Conservation (phyloP, 2,329 filamentous ascomycete species). For the Cercospora nicotianae region DNA sequence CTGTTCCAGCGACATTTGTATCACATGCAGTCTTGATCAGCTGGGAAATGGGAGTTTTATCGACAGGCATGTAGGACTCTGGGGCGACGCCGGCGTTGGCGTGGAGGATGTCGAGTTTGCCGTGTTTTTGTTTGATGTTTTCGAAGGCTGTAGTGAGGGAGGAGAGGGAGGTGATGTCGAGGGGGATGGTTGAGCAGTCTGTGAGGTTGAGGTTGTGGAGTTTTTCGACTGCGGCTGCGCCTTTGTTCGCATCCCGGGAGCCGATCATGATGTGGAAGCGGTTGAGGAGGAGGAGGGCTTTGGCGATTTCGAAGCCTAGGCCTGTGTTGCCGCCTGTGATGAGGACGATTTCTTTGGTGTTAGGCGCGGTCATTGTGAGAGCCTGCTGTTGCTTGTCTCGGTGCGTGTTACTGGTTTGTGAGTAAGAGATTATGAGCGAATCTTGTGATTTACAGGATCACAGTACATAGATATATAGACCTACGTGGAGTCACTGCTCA, state of each 20-base stretch:
- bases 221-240: conserved; percentile 48
- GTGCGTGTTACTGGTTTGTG: too few relatives aligned
- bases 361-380: conserved; percentile 3
- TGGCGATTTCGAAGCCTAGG: conserved; percentile 60
- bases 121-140: conserved; percentile 45
- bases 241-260: conserved; percentile 54
- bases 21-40: conserved; percentile 24
- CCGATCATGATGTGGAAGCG: conserved; percentile 59
- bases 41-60: background rate
- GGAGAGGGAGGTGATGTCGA: conserved; percentile 58
- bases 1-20: conserved; percentile 32
- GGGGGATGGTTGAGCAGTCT: conserved; percentile 47
- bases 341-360: conserved; percentile 47
- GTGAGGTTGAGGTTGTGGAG: conserved; percentile 26
- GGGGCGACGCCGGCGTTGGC: conserved; percentile 55
- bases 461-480: background rate
- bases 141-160: conserved; percentile 53
- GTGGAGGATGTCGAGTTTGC: conserved; percentile 54
- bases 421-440: too few relatives aligned
- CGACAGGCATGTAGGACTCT: conserved; percentile 1
- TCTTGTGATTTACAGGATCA: too few relatives aligned
- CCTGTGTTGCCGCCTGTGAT: conserved; percentile 60
- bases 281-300: conserved; percentile 47
- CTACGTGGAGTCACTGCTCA: background rate
- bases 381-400: background rate